Conservation (phyloP, 495 filamentous ascomycete genomes). For the Hypoxylon cercidicola region DNA sequence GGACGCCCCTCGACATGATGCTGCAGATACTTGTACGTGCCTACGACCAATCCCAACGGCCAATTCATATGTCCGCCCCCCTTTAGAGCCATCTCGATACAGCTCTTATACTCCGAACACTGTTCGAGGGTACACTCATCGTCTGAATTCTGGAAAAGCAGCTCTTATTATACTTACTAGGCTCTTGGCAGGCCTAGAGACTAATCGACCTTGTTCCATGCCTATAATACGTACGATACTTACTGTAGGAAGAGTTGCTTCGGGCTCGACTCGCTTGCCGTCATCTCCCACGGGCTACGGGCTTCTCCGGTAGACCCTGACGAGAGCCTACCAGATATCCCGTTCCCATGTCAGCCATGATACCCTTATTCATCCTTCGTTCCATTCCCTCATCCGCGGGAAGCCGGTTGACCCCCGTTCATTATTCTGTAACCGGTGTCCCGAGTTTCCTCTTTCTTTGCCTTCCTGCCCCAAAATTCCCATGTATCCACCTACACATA, state of each 20-base stretch:
- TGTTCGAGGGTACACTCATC: neutral
- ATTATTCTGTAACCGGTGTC: constrained; percentile 27
- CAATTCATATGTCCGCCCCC: constrained; percentile 25
- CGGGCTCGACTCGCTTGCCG: constrained; percentile 13
- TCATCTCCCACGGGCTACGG: constrained; percentile 26
- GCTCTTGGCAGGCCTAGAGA: constrained; percentile 20
- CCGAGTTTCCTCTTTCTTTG: constrained; percentile 22
- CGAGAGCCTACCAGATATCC: constrained; percentile 15
- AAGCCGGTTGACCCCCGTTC: constrained; percentile 34
- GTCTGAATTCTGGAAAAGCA: constrained; percentile 21
- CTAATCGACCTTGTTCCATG: constrained; percentile 34
- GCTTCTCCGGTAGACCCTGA: constrained; percentile 39
- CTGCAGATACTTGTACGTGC: constrained; percentile 18
- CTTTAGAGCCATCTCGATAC: constrained; percentile 22
- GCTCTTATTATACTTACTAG: constrained; percentile 27
- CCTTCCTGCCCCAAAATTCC: constrained; percentile 14
- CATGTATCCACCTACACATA: constrained; percentile 9
- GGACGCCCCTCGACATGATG: constrained; percentile 19
- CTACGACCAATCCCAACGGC: constrained; percentile 22
- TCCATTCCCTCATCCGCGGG: constrained; percentile 27
- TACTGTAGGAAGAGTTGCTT: constrained; percentile 23
- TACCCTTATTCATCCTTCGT: constrained; percentile 36
- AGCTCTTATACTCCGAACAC: constrained; percentile 15
- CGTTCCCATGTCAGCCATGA: constrained; percentile 33
- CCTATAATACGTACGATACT: constrained; percentile 17